Evolutionary conservation across 331 rosid species (phyloP).

Genomic region (Malus hybrid): DNA sequence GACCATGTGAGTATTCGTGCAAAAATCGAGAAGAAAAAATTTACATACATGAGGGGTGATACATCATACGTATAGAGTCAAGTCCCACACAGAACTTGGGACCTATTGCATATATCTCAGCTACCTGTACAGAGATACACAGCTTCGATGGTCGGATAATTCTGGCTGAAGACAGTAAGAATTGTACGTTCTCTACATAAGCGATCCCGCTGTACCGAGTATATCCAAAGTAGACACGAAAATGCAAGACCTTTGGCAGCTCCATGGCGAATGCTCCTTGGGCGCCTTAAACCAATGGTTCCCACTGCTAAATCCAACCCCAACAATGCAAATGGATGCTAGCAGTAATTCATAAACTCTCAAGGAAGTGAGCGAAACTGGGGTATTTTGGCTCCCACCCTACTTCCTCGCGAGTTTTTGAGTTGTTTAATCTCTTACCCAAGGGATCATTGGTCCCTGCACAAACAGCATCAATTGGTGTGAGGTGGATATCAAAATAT

Average conservation of each 20-base stretch:
- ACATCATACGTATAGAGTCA: background rate
- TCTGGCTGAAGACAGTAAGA: background rate
- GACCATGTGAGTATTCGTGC: background rate
- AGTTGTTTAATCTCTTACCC: conserved; percentile 79
- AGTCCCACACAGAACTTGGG: background rate
- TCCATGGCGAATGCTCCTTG: background rate
- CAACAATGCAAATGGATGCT: background rate
- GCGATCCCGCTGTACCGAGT: background rate
- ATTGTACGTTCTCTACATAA: background rate
- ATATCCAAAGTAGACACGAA: background rate
- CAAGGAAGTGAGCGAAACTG: conserved; percentile 63
- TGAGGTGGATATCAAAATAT: background rate
- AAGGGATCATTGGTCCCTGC: conserved; percentile 71
- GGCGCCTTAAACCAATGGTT: background rate
- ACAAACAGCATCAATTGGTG: background rate
- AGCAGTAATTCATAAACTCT: conserved; percentile 29
- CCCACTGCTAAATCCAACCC: background rate
- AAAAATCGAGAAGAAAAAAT: background rate
- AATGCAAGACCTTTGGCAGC: background rate
- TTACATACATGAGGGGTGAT: too few species aligned
- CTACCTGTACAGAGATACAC: background rate
- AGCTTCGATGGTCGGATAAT: background rate
- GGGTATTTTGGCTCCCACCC: conserved; percentile 91
- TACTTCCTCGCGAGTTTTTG: conserved; percentile 54
- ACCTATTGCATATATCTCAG: background rate